Conservation (phyloP, 345 rosid species). For the Iberis pinnata region DNA sequence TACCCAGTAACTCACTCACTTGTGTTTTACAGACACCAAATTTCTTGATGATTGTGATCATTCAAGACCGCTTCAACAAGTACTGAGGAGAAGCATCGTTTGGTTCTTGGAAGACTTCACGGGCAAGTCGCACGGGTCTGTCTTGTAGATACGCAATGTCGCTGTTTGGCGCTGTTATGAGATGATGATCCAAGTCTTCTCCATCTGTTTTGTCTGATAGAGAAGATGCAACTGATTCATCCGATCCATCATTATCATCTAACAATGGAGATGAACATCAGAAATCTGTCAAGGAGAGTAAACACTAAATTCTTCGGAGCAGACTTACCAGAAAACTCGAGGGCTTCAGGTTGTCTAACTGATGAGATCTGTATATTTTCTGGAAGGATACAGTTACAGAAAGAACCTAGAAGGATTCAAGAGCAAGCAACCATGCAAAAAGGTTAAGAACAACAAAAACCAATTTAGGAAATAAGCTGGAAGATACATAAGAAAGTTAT, state of each 20-base stretch:
- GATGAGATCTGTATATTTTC: slow-evolving; percentile 74
- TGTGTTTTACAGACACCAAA: too few species aligned
- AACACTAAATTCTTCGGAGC: slow-evolving; percentile 5
- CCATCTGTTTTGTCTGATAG: slow-evolving; percentile 48
- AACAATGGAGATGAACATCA: neutral
- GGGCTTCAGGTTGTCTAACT: slow-evolving; percentile 67
- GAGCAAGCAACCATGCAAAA: neutral
- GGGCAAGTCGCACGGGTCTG: slow-evolving; percentile 57
- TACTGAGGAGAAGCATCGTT: slow-evolving; percentile 14
- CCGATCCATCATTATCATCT: slow-evolving; percentile 52
- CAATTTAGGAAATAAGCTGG: too few species aligned
- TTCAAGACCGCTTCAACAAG: slow-evolving; percentile 24
- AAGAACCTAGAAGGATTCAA: slow-evolving; percentile 61
- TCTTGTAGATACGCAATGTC: slow-evolving; percentile 62
- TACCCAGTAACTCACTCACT: too few species aligned
- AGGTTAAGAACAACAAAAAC: neutral
- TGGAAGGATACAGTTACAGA: slow-evolving; percentile 92
- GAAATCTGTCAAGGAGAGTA: slow-evolving; percentile 2
- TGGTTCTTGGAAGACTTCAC: slow-evolving; percentile 29
- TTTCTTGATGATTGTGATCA: too few species aligned
- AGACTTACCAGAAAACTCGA: slow-evolving; percentile 55
- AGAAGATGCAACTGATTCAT: slow-evolving; percentile 46
- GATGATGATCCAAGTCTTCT: slow-evolving; percentile 64
- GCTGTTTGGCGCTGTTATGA: slow-evolving; percentile 59
- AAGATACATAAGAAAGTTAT: slow-evolving; percentile 8